These are phyloP conservation scores for Cryptococcus floricola DNA, from an alignment of 1,284 basidiomycete species.

Conservation along the genomic window DNA sequence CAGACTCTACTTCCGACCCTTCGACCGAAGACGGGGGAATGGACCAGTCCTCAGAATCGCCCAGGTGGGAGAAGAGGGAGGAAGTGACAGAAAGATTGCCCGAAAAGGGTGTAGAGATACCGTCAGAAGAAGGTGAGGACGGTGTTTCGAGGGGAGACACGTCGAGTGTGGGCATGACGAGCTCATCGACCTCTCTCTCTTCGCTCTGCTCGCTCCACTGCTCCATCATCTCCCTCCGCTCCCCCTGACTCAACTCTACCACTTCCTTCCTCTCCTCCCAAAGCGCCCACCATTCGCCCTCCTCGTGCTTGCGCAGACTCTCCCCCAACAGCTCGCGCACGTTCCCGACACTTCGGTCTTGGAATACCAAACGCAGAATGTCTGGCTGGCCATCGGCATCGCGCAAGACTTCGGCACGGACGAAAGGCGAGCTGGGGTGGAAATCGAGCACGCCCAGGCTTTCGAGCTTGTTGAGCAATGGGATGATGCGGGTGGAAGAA, in stretches of 20 bases:
- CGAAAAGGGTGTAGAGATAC: conserved; percentile 1
- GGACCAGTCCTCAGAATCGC: conserved; percentile 14
- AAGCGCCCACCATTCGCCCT: conserved; percentile 30
- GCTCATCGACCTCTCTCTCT: conserved; percentile 1
- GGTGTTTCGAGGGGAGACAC: conserved; percentile 6
- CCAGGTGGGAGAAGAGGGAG: conserved; percentile 10
- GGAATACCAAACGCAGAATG: conserved; percentile 32
- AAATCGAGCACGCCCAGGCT: conserved; percentile 24
- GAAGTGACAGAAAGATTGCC: background rate
- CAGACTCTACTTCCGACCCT: conserved; percentile 26
- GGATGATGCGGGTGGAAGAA: conserved; percentile 26
- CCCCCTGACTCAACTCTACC: conserved; percentile 14
- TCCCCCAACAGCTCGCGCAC: conserved; percentile 32
- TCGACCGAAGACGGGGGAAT: conserved; percentile 26
- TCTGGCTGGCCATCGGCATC: conserved; percentile 28
- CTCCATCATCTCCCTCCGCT: conserved; percentile 22
- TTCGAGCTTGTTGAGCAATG: conserved; percentile 35
- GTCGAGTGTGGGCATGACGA: conserved; percentile 37
- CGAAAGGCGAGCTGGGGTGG: conserved; percentile 6
- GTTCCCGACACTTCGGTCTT: conserved; percentile 25
- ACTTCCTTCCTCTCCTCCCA: conserved; percentile 7
- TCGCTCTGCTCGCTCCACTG: conserved; percentile 14
- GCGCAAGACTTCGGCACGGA: conserved; percentile 11
- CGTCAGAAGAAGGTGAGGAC: conserved; percentile 1
- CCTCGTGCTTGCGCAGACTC: conserved; percentile 15